A percentile compares a stretch with the other conserved stretches of the same genome.
phyloP scores from a whole-genome alignment of 1,139 yeast species.

The Saccharomyces hybrid region DNA sequence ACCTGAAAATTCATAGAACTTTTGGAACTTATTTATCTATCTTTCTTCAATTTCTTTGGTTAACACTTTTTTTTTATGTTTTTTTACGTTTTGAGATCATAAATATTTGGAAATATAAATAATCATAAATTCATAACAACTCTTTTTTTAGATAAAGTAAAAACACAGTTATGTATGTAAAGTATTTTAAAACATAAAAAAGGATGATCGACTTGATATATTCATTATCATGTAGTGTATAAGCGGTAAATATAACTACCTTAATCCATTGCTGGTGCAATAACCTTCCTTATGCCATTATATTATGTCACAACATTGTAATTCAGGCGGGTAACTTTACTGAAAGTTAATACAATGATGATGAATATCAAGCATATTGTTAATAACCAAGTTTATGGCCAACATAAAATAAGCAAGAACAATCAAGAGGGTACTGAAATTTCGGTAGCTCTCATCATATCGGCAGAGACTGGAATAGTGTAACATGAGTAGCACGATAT shows the following conservation, averaged over 20 bases:
- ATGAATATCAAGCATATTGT: background rate
- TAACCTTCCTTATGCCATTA: background rate
- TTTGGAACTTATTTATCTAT: no score
- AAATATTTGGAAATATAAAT: no score
- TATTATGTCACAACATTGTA: background rate
- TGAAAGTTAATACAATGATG: background rate
- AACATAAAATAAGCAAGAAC: no score
- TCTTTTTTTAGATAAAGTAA: no score
- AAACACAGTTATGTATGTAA: no score
- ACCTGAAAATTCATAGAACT: no score
- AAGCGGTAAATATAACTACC: background rate
- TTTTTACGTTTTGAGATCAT: background rate
- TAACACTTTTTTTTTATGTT: background rate
- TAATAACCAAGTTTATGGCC: background rate
- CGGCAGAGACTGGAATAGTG: background rate
- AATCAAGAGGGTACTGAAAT: background rate
- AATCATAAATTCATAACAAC: background rate
- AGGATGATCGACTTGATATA: no score
- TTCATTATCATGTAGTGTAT: background rate
- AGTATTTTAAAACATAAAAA: no score
- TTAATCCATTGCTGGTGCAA: background rate
- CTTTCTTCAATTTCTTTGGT: no score
- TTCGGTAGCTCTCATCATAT: background rate
- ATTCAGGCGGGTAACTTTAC: background rate
- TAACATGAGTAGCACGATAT: constrained; percentile 80